phyloP scores from a whole-genome alignment of 352 stramenopile species.

The Blastocystis sp. region DNA sequence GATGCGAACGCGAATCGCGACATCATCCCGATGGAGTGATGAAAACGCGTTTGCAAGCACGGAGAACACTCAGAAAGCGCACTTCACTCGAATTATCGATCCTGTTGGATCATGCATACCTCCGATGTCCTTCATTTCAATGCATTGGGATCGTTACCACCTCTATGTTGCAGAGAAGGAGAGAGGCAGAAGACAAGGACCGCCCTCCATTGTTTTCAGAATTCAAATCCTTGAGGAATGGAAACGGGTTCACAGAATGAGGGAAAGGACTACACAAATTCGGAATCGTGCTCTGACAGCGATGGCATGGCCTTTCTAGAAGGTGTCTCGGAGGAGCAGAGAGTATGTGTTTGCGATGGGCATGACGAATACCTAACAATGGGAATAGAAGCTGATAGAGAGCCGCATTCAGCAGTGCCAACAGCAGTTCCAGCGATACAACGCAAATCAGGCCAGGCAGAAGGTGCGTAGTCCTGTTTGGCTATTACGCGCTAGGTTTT shows the following conservation, averaged over 20 bases:
- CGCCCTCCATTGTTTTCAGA: not conserved
- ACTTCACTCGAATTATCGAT: too few relatives aligned
- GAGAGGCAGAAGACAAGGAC: too few relatives aligned
- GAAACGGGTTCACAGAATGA: not conserved
- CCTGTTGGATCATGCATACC: too few relatives aligned
- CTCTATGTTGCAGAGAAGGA: too few relatives aligned
- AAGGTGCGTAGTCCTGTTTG: not conserved
- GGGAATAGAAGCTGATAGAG: slow-evolving; percentile 5
- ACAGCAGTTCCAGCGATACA: slow-evolving; percentile 33
- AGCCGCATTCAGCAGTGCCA: not conserved
- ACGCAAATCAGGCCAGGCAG: slow-evolving; percentile 28
- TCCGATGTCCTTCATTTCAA: too few relatives aligned
- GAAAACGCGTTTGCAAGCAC: too few relatives aligned
- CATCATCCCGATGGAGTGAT: too few relatives aligned
- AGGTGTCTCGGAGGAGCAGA: slow-evolving; percentile 44
- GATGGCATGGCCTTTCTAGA: slow-evolving; percentile 4
- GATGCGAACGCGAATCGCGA: too few relatives aligned
- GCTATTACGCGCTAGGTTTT: not conserved
- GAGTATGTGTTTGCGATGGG: not conserved
- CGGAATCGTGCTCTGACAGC: not conserved
- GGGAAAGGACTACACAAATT: not conserved
- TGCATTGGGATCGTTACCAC: too few relatives aligned
- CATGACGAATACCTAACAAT: slow-evolving; percentile 2
- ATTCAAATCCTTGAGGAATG: not conserved
- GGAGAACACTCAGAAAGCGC: too few relatives aligned